Conservation (phyloP, 176 grass and related monocot genomes). For the Carex kokanica region DNA sequence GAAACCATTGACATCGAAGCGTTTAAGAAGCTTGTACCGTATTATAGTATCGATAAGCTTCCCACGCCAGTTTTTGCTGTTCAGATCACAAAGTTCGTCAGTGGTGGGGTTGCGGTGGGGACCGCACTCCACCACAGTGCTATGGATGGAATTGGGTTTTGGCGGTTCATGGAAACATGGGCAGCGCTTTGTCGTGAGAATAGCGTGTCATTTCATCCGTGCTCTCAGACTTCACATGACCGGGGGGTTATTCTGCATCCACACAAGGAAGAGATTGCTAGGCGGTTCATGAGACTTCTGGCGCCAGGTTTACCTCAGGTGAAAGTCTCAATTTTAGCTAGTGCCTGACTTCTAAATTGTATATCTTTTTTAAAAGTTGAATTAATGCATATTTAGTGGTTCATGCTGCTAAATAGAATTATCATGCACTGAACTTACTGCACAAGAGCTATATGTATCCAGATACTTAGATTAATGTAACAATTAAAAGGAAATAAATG, state of each 20-base stretch:
- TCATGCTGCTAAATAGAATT: no score
- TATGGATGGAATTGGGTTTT: conserved; percentile 41
- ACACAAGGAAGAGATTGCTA: conserved; percentile 10
- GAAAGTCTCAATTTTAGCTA: background rate
- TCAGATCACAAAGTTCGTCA: conserved; percentile 41
- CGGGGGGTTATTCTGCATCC: conserved; percentile 28
- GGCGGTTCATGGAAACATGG: conserved; percentile 48
- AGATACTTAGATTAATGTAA: background rate
- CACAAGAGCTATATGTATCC: background rate
- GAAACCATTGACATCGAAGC: conserved; percentile 27
- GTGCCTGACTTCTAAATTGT: background rate
- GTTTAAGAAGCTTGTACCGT: conserved; percentile 33
- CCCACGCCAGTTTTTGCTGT: conserved; percentile 41
- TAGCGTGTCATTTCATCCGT: background rate
- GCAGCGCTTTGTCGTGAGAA: conserved; percentile 22
- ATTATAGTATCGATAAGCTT: conserved; percentile 32
- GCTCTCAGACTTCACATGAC: conserved; percentile 30
- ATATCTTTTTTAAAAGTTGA: background rate
- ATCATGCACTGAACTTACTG: background rate
- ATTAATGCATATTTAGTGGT: background rate
- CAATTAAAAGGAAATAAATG: background rate
- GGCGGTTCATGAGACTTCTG: background rate
- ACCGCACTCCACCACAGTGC: conserved; percentile 34
- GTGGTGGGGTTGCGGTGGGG: conserved; percentile 14
- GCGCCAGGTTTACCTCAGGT: conserved; percentile 39